Evolutionary conservation across 192 early-diverging fungal genomes (phyloP).

Genomic region (Coemansia sp.): DNA sequence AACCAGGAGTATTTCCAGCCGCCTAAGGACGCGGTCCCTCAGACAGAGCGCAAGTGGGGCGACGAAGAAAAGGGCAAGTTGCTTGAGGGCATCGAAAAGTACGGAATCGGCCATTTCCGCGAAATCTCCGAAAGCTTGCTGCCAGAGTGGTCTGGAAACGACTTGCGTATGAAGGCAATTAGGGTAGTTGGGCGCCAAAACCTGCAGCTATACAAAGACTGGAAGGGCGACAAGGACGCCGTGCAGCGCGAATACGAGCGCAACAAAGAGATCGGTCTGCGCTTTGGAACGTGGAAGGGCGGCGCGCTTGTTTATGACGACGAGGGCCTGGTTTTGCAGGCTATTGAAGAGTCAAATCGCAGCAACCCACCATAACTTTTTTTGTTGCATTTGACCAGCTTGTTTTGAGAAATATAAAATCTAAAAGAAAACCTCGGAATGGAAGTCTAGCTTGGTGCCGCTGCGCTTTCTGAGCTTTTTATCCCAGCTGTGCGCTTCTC

Average conservation of each 20-base stretch:
- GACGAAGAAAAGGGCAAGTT: conserved; percentile 73
- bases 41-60: conserved; percentile 76
- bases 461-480: conserved; percentile 15
- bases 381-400: background rate
- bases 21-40: conserved; percentile 62
- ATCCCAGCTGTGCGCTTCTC: conserved; percentile 37
- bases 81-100: conserved; percentile 76
- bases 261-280: conserved; percentile 79
- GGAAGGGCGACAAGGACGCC: conserved; percentile 73
- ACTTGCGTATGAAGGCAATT: conserved; percentile 83
- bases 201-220: conserved; percentile 80
- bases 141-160: conserved; percentile 75
- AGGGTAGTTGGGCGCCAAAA: conserved; percentile 84
- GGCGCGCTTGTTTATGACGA: conserved; percentile 82
- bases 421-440: background rate
- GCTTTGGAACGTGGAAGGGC: conserved; percentile 74
- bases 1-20: conserved; percentile 82
- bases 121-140: conserved; percentile 78
- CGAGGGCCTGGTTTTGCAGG: conserved; percentile 69
- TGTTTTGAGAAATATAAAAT: background rate
- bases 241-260: conserved; percentile 72
- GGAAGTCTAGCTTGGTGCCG: conserved; percentile 21
- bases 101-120: conserved; percentile 87
- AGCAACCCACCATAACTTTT: conserved; percentile 24
- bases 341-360: conserved; percentile 51